Evolutionary conservation across 2,329 filamentous ascomycete species (phyloP), one percentile per base, ranked within the genome.

Genomic region (Botrytis hyacinthi): DNA sequence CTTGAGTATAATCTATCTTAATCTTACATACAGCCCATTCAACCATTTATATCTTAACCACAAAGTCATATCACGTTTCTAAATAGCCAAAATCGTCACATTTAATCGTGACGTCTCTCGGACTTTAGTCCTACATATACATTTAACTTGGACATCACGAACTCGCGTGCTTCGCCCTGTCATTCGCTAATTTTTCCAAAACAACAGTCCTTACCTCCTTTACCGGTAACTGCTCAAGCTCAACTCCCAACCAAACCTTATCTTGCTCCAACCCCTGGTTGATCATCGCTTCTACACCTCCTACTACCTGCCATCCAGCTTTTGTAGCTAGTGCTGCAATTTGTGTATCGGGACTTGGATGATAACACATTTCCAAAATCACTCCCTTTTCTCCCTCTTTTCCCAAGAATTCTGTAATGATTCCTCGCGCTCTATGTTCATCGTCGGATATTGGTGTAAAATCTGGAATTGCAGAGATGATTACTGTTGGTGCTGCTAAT

Each of bases 381-480:
- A 73, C 73, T 1, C 79, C 78, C 46, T 78, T 78, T 20, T 42
- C 57, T 0, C 73, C 70, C 44, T 84, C 83, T 60, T 85, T 79
- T 1, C 69, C 77, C 68, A 86, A 74, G 73, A 86, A 82, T 16
- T 77, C 78, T 75, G 81, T 76, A 37, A 85, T 79, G 18, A 79
- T 76, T 26, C 67, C 72, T 35, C 92, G 84, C 6, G 91, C 88
- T 60, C 84, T 83, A 42, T 85, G 83, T 84, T 96, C 93, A 42
- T 86, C 87, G 2, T 84, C 81, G 0, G 89, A 91, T 78, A 85
- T 85, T 0, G 93, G 93, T n/a, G 90, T 85, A 77, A 93, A 90
- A 81, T 96, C 91, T 0, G 93, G 93, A 22, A 96, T 89, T 74
- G 92, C 93, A 1, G 91, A 88, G 4, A 95, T 90, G 4, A 94